Evolutionary conservation across 345 rosid genomes (phyloP).

Genomic region (Sisymbrium altissimum): DNA sequence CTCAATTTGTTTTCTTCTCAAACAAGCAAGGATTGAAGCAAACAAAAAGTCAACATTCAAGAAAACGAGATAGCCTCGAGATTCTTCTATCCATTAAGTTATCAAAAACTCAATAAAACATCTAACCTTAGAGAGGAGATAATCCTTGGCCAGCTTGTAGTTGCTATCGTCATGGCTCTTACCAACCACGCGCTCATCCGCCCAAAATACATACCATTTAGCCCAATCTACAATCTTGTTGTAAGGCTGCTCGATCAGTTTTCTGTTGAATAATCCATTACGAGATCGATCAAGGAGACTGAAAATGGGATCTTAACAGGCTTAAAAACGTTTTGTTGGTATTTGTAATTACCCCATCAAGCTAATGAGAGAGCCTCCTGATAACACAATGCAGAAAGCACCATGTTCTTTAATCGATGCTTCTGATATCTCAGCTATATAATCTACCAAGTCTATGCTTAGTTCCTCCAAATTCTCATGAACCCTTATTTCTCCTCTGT

Average conservation of each 20-base stretch:
- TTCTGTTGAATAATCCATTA: slow-evolving; percentile 50
- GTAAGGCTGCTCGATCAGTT: slow-evolving; percentile 78
- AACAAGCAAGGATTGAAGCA: neutral
- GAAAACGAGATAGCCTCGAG: neutral
- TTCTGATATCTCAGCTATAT: slow-evolving; percentile 80
- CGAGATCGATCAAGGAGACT: neutral
- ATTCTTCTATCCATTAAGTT: neutral
- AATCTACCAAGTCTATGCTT: slow-evolving; percentile 74
- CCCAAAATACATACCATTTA: slow-evolving; percentile 88
- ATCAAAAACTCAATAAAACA: neutral
- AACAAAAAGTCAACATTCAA: slow-evolving; percentile 19
- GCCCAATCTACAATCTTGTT: slow-evolving; percentile 85
- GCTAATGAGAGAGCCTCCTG: slow-evolving; percentile 84
- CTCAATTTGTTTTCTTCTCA: neutral
- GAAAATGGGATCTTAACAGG: neutral
- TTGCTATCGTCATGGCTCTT: slow-evolving; percentile 82
- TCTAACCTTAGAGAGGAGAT: slow-evolving; percentile 67
- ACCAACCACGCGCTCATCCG: slow-evolving; percentile 77
- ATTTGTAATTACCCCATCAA: slow-evolving; percentile 52
- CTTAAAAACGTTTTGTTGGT: neutral
- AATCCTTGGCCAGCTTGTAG: slow-evolving; percentile 80
- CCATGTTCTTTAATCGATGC: slow-evolving; percentile 79
- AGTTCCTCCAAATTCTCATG: slow-evolving; percentile 74
- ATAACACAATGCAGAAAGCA: slow-evolving; percentile 72
- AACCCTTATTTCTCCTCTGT: slow-evolving; percentile 69